Conservation (phyloP, 352 stramenopile species). For the Thalassiosira livingstoniorum region DNA sequence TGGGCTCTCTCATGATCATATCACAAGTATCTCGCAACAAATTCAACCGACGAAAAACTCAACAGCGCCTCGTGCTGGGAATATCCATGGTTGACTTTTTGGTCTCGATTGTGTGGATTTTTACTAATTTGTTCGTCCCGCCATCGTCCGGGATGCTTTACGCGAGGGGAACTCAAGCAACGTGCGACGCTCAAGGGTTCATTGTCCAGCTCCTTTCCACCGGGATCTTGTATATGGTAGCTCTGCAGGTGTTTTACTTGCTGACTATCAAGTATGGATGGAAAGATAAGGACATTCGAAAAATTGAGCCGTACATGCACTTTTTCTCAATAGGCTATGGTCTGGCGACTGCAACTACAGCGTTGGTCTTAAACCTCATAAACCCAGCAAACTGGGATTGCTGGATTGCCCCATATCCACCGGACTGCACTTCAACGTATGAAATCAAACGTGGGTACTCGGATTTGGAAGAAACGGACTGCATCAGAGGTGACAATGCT, state of each 20-base stretch:
- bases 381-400: constrained; percentile 27
- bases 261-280: constrained; percentile 6
- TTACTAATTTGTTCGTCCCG: constrained; percentile 9
- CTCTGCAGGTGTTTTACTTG: background rate
- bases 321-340: background rate
- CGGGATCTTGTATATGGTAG: background rate
- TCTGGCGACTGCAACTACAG: constrained; percentile 3
- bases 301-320: background rate
- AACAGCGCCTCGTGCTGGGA: constrained; percentile 11
- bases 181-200: constrained; percentile 12
- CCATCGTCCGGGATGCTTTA: background rate
- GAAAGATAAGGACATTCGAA: background rate
- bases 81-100: constrained; percentile 14
- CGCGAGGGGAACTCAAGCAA: background rate
- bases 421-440: constrained; percentile 19
- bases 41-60: constrained; percentile 9
- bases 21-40: constrained; percentile 3
- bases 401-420: constrained; percentile 16
- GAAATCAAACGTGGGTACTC: constrained; percentile 6
- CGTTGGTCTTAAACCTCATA: background rate
- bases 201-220: background rate
- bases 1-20: constrained; percentile 25
- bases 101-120: constrained; percentile 10
- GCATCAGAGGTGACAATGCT: constrained; percentile 24
- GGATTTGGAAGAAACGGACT: constrained; percentile 16